A percentile compares a stretch with the other conserved stretches of the same genome.
Conservation (phyloP, 345 rosid genomes). For the Euclidium syriacum region DNA sequence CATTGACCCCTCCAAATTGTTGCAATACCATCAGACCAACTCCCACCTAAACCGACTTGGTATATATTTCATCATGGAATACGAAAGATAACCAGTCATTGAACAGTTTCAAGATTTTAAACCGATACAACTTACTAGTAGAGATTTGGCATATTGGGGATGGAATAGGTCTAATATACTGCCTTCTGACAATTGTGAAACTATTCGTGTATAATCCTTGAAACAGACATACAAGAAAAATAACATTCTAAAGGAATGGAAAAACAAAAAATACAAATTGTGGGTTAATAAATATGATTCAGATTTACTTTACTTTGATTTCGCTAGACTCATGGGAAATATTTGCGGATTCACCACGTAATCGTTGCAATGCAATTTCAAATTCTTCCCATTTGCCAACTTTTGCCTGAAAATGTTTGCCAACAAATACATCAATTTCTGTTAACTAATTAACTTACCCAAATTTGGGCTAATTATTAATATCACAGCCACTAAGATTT, state of each 20-base stretch:
- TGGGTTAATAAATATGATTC: not conserved
- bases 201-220: constrained; percentile 39
- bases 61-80: constrained; percentile 8
- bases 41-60: constrained; percentile 38
- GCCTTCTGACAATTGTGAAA: constrained; percentile 27
- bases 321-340: constrained; percentile 50
- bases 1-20: constrained; percentile 76
- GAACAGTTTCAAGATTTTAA: not conserved
- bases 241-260: not conserved
- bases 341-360: constrained; percentile 46
- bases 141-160: constrained; percentile 28
- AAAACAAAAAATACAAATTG: not conserved
- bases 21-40: constrained; percentile 76
- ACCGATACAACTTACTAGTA: constrained; percentile 31
- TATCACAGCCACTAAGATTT: not conserved
- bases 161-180: constrained; percentile 33
- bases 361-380: constrained; percentile 42
- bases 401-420: constrained; percentile 42
- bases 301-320: constrained; percentile 41
- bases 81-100: not conserved
- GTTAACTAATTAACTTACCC: too few species aligned
- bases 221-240: not conserved
- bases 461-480: too few species aligned
- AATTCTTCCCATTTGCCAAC: constrained; percentile 40
- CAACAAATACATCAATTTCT: too few species aligned